These are phyloP conservation scores for Nevesoporus exiguus DNA, from an alignment of 768 basidiomycete genomes.

Conservation along the genomic window DNA sequence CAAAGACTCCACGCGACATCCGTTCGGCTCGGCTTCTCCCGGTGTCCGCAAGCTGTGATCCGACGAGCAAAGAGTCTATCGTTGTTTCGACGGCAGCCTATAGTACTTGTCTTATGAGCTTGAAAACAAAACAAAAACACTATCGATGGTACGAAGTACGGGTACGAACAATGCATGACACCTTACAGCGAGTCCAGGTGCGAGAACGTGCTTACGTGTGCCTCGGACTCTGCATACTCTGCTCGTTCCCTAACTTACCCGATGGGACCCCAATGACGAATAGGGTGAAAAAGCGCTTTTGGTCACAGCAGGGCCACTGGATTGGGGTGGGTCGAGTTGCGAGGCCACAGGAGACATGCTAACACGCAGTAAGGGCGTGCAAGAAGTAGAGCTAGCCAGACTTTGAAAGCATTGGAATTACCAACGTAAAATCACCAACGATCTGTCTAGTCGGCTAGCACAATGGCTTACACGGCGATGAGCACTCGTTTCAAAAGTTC, in stretches of 20 bases:
- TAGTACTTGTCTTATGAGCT: too few relatives aligned
- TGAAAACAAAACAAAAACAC: too few relatives aligned
- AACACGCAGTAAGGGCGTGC: background rate
- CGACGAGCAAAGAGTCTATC: background rate
- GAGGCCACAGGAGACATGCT: too few relatives aligned
- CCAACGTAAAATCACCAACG: background rate
- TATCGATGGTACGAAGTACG: too few relatives aligned
- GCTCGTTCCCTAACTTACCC: too few relatives aligned
- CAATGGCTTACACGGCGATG: too few relatives aligned
- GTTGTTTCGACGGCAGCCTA: too few relatives aligned
- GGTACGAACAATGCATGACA: too few relatives aligned
- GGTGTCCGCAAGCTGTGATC: constrained; percentile 6
- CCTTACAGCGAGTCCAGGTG: too few relatives aligned
- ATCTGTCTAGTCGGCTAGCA: background rate
- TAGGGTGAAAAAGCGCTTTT: background rate
- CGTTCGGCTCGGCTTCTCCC: constrained; percentile 19
- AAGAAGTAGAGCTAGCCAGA: background rate
- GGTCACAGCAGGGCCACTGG: background rate
- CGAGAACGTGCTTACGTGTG: too few relatives aligned
- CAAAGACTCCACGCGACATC: constrained; percentile 15
- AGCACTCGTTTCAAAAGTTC: background rate
- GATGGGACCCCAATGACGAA: too few relatives aligned
- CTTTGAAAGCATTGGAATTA: background rate
- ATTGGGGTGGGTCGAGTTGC: background rate
- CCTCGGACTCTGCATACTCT: too few relatives aligned